Percentiles rank a stretch among this genome's conserved stretches.
phyloP scores from a whole-genome alignment of 1,139 yeast species.

The Scheffersomyces segobiensis region DNA sequence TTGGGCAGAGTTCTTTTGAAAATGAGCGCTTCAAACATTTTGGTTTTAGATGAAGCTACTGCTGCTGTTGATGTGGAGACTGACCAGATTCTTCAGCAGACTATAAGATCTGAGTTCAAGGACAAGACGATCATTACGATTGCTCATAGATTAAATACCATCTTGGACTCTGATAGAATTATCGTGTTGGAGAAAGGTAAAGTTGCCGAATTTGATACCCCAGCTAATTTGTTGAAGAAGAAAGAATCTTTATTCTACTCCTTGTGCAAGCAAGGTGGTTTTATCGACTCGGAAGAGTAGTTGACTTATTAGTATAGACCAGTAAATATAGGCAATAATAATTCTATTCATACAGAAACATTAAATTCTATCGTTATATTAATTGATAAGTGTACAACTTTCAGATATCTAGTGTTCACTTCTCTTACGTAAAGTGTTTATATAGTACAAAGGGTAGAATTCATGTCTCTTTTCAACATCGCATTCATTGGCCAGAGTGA shows the following conservation, averaged over 20 bases:
- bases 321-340: too few species aligned
- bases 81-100: slow-evolving; percentile 81
- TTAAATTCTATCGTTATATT: neutral
- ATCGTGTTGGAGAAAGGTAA: slow-evolving; percentile 83
- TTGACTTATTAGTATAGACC: neutral
- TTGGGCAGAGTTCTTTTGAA: slow-evolving; percentile 84
- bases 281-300: slow-evolving; percentile 22
- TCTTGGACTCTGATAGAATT: slow-evolving; percentile 86
- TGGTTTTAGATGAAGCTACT: slow-evolving; percentile 93
- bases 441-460: slow-evolving; percentile 63
- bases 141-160: slow-evolving; percentile 93
- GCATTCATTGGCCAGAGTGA: slow-evolving; percentile 27
- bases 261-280: slow-evolving; percentile 70
- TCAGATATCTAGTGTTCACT: slow-evolving; percentile 57
- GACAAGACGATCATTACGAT: slow-evolving; percentile 91
- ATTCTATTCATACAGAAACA: neutral
- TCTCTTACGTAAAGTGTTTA: slow-evolving; percentile 72
- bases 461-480: slow-evolving; percentile 43
- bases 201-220: slow-evolving; percentile 86
- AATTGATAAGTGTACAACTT: neutral
- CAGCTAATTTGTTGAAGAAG: slow-evolving; percentile 64
- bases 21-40: slow-evolving; percentile 59
- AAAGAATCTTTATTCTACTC: slow-evolving; percentile 75
- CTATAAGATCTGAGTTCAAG: slow-evolving; percentile 80
- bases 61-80: slow-evolving; percentile 98